Evolutionary conservation across 2,329 filamentous ascomycete species (phyloP).

Genomic region (Aspergillus sp.): DNA sequence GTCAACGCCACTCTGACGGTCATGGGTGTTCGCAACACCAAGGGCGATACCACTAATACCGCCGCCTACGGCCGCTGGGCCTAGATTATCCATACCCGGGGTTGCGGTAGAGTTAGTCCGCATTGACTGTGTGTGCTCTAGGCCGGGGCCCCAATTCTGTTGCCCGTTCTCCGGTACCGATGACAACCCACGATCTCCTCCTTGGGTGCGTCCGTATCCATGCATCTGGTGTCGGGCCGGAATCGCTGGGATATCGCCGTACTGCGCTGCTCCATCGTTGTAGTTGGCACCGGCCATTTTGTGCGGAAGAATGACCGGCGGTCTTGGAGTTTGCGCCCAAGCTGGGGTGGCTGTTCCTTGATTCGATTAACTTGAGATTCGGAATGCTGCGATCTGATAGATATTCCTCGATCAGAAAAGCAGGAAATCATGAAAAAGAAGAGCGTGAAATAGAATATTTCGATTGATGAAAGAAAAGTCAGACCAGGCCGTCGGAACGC

Average conservation of each 20-base stretch:
- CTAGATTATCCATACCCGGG: slow-evolving; percentile 67
- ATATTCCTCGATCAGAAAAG: background rate
- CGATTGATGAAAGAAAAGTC: background rate
- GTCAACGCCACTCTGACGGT: slow-evolving; percentile 64
- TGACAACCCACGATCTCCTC: slow-evolving; percentile 9
- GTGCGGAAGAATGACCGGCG: background rate
- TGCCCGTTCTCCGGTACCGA: slow-evolving; percentile 16
- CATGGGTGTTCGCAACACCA: slow-evolving; percentile 64
- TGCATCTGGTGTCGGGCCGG: slow-evolving; percentile 8
- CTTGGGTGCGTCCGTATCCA: slow-evolving; percentile 1
- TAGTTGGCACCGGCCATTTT: background rate
- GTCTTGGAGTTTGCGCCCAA: background rate
- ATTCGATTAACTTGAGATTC: background rate
- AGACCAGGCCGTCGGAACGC: background rate
- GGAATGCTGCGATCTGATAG: background rate
- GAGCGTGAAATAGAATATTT: background rate
- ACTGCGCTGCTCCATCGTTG: slow-evolving; percentile 4
- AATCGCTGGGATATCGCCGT: slow-evolving; percentile 15
- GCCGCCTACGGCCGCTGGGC: slow-evolving; percentile 59
- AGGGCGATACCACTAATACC: slow-evolving; percentile 69
- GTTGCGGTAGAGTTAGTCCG: slow-evolving; percentile 48
- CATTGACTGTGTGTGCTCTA: slow-evolving; percentile 30
- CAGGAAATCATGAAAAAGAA: background rate
- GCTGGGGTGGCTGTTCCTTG: background rate
- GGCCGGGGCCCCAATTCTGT: slow-evolving; percentile 11